Conservation (phyloP, 129 eudicot species). For the Flaveria linearis region DNA sequence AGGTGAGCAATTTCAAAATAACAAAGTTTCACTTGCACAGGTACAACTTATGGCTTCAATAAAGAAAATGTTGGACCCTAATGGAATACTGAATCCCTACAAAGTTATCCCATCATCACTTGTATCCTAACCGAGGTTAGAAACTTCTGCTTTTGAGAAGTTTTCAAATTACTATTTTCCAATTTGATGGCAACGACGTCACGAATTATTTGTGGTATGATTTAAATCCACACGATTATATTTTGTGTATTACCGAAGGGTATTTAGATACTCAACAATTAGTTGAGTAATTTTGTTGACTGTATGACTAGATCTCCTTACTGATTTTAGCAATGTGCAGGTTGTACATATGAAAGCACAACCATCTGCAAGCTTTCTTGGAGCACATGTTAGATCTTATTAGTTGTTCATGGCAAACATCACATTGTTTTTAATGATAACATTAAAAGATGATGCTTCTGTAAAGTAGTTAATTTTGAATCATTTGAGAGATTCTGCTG, state of each 20-base stretch:
- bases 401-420: background rate
- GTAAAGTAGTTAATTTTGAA: background rate
- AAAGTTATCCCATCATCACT: slow-evolving; percentile 81
- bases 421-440: background rate
- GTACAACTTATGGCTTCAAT: slow-evolving; percentile 87
- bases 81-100: slow-evolving; percentile 84
- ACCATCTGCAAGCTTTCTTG: slow-evolving; percentile 10
- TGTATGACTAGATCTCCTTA: background rate
- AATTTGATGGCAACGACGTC: background rate
- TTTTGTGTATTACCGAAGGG: too few relatives aligned
- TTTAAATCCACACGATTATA: too few relatives aligned
- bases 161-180: background rate
- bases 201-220: background rate
- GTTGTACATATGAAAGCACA: slow-evolving; percentile 6
- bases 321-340: slow-evolving; percentile 3
- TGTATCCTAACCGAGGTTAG: slow-evolving; percentile 42
- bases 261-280: too few relatives aligned
- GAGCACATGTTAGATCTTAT: background rate
- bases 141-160: slow-evolving; percentile 2
- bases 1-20: background rate
- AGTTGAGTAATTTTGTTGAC: too few relatives aligned
- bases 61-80: slow-evolving; percentile 91
- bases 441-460: background rate
- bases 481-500: too few relatives aligned
- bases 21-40: slow-evolving; percentile 34